Conservation (phyloP, 768 basidiomycete species). For the Russula sp. region DNA sequence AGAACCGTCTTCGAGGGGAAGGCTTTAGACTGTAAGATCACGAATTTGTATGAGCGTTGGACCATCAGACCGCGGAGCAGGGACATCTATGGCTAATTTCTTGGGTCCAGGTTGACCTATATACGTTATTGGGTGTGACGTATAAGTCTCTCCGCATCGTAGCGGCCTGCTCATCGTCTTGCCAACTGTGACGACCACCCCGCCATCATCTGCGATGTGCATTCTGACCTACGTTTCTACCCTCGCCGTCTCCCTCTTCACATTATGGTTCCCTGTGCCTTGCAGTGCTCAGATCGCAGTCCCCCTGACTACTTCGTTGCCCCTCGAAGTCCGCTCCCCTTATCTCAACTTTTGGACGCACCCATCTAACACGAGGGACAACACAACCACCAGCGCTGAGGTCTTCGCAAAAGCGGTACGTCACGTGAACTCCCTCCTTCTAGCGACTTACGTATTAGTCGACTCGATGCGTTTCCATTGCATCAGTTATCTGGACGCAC, state of each 20-base stretch:
- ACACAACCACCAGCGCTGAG: not conserved
- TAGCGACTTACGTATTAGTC: not conserved
- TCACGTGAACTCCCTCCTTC: not conserved
- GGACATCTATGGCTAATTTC: not conserved
- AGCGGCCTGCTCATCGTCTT: not conserved
- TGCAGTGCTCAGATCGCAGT: not conserved
- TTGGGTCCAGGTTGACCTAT: not conserved
- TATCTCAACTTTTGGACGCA: slow-evolving; percentile 24
- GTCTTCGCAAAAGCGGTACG: slow-evolving; percentile 10
- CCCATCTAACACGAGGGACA: no score
- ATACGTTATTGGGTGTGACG: not conserved
- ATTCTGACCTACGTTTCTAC: not conserved
- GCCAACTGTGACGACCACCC: not conserved
- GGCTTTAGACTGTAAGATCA: slow-evolving; percentile 38
- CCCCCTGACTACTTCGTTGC: not conserved
- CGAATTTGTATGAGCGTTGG: not conserved
- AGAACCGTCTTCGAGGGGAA: slow-evolving; percentile 48
- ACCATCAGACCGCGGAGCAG: no score
- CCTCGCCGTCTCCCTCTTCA: not conserved
- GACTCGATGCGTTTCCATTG: not conserved
- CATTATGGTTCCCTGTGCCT: not conserved
- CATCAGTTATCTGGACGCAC: slow-evolving; percentile 7
- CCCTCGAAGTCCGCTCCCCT: slow-evolving; percentile 25
- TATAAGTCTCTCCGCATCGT: not conserved
- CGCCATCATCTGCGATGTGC: not conserved